Base-by-base conservation (phyloP, 1,284 basidiomycete genomes). In the Cryptococcus sp. region DNA sequence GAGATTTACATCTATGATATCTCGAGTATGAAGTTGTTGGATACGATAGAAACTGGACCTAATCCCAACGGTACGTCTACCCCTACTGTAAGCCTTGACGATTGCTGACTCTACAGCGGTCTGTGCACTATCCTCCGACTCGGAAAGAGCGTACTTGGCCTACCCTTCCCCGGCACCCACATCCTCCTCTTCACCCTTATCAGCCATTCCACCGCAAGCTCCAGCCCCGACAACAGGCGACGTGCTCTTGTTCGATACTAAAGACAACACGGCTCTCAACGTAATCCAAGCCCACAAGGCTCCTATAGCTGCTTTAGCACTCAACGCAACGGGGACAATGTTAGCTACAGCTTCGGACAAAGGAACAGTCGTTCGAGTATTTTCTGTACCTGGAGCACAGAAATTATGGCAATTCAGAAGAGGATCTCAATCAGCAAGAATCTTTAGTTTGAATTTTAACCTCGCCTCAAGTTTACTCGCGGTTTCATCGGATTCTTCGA, bases 1-100 rank as follows among this genome's bases (percentile, higher is more conserved):
- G 91, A 98, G 74, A 96, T 99, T 54, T 99, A 98, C 78, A 92
- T 98, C 52, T 98, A 98, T 70, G 94, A 98, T 70, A 98, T 98
- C 64, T 90, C 87, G 55, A 99, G 97, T 64, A 98, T 98, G 94
- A 88, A 93, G 64, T 81, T 98, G 28, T 76, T 97, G 41, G 94
- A 98, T 73, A 96, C 97, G 45, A 94, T 98, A 52, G 96, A 98
- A 78, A 98, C 94, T 0, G 87, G 88, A 14, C 85, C 90, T 0
- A 98, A 98, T 72, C 91, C 93, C 1, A 87, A 94, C 70, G 92
- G 91, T 91, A 49, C 56, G 75, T 64, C 71, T 51, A 7, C 7
- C 41, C 25, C 3, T 21, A 25, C 23, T 14, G 16, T n/a, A 28
- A 19, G 25, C 34, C 44, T 55, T 34, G 49, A 49, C 22, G 18